Evolutionary conservation across 2,329 filamentous ascomycete genomes (phyloP).

Genomic region (Tricladium varicosporioides): DNA sequence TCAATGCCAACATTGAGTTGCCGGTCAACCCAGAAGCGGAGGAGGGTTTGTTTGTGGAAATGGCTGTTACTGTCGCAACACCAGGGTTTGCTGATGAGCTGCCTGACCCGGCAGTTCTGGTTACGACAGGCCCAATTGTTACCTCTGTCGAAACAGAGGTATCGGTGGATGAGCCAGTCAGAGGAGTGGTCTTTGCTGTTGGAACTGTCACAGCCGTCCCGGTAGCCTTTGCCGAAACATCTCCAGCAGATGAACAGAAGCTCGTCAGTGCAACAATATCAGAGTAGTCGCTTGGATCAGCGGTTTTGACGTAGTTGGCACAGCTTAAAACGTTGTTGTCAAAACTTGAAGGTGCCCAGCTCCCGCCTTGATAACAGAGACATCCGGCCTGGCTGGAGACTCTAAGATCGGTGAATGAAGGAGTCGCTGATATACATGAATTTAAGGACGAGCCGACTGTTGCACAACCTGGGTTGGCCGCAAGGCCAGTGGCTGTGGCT

Average conservation of each 20-base stretch:
- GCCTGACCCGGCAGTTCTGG: background rate
- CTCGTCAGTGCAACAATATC: constrained; percentile 4
- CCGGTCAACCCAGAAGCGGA: background rate
- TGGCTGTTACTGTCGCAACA: background rate
- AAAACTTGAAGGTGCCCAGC: constrained; percentile 8
- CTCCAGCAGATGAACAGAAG: constrained; percentile 15
- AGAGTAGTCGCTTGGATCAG: constrained; percentile 7
- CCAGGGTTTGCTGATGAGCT: background rate
- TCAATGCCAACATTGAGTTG: background rate
- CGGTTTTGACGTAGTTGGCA: constrained; percentile 12
- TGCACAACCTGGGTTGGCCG: constrained; percentile 5
- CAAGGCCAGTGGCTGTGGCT: background rate
- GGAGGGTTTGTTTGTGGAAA: background rate
- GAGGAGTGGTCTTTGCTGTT: background rate
- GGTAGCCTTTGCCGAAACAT: constrained; percentile 30
- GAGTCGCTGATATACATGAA: constrained; percentile 2
- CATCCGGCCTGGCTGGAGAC: constrained; percentile 8
- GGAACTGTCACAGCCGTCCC: background rate
- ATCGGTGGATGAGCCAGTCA: background rate
- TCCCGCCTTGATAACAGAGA: constrained; percentile 10
- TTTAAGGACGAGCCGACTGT: background rate
- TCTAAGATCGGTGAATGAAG: constrained; percentile 3
- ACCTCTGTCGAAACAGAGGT: no score
- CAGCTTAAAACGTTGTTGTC: constrained; percentile 11
- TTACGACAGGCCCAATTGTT: background rate